Conservation (phyloP, 441 rosid species). For the Pelargonium fulgidum region DNA sequence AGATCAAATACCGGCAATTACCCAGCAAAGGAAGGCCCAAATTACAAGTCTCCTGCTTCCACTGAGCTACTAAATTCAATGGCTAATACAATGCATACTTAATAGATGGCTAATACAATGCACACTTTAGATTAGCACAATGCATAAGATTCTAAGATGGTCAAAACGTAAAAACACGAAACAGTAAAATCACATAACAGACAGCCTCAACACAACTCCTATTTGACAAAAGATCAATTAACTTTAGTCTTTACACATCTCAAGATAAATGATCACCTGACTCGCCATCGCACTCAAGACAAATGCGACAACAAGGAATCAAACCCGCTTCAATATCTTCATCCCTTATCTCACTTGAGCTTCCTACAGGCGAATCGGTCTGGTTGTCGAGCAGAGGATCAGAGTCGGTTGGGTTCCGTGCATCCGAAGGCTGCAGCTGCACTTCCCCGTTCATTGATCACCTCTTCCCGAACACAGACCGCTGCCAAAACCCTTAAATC, state of each 20-base stretch:
- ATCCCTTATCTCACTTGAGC: slow-evolving; percentile 44
- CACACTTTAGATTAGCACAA: neutral
- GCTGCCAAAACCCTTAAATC: slow-evolving; percentile 15
- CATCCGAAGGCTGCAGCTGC: slow-evolving; percentile 47
- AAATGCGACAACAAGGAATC: slow-evolving; percentile 79
- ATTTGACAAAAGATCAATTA: neutral
- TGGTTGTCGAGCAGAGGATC: slow-evolving; percentile 56
- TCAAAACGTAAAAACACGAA: neutral
- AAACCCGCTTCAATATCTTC: slow-evolving; percentile 68
- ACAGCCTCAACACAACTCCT: neutral
- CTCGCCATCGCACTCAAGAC: slow-evolving; percentile 81
- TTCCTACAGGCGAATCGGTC: slow-evolving; percentile 24
- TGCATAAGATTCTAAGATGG: neutral
- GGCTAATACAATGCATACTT: neutral
- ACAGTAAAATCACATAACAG: neutral
- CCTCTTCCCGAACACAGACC: neutral
- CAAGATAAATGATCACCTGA: slow-evolving; percentile 32
- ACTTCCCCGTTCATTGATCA: slow-evolving; percentile 55
- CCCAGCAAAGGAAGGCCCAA: neutral
- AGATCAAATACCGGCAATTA: neutral
- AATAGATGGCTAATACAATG: neutral
- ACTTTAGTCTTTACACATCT: too few relatives aligned
- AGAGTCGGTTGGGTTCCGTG: slow-evolving; percentile 44
- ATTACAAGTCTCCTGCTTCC: neutral
- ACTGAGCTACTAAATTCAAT: neutral